A percentile compares a stretch with the other conserved stretches of the same genome.
Evolutionary conservation across 345 rosid species (phyloP).

Genomic region (Aquilaria malaccensis): DNA sequence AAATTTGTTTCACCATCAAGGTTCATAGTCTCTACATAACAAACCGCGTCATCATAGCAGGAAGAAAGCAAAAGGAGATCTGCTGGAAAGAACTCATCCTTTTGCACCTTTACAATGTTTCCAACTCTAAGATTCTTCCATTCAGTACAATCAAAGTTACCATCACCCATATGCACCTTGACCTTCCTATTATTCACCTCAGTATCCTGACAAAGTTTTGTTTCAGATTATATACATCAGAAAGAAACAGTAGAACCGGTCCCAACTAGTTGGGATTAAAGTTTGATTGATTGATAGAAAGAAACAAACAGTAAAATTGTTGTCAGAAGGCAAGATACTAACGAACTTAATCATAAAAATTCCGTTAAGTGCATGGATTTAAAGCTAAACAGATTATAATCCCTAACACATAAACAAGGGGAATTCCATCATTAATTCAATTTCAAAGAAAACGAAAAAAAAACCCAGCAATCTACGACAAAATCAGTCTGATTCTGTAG

Average conservation of each 20-base stretch:
- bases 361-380: not conserved
- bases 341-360: not conserved
- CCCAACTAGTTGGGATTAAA: too few relatives aligned
- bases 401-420: too few relatives aligned
- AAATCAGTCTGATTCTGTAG: too few relatives aligned
- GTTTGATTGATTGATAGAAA: too few relatives aligned
- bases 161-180: constrained; percentile 47
- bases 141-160: constrained; percentile 38
- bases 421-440: too few relatives aligned
- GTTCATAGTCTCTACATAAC: constrained; percentile 96
- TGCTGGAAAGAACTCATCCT: constrained; percentile 79
- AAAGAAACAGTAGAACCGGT: not conserved
- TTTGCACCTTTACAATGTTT: constrained; percentile 76
- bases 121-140: constrained; percentile 83
- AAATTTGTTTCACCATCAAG: constrained; percentile 95
- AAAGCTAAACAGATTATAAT: not conserved
- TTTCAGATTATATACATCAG: not conserved
- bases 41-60: constrained; percentile 70
- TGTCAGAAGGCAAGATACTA: not conserved
- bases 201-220: constrained; percentile 42
- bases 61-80: constrained; percentile 80
- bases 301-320: not conserved
- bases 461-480: too few relatives aligned
- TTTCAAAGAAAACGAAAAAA: too few relatives aligned
- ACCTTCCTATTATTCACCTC: constrained; percentile 82